Conservation (phyloP, 148 eudicot species). For the Fagopyrum tataricum region DNA sequence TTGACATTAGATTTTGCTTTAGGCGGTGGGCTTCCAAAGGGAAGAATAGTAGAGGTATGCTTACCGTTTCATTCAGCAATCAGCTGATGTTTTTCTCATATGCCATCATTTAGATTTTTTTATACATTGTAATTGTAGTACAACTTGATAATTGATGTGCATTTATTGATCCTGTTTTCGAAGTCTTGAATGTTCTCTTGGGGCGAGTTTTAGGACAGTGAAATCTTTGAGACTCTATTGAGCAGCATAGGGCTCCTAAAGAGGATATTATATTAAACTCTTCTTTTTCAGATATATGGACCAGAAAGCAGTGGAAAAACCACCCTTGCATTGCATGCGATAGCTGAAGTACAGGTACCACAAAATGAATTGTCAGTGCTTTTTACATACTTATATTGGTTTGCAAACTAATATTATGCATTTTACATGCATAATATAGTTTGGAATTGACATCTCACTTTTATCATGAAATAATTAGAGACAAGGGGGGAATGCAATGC, state of each 20-base stretch:
- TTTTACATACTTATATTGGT: background rate
- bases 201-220: background rate
- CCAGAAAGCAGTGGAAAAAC: constrained; percentile 99
- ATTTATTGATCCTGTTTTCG: background rate
- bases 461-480: constrained; percentile 22
- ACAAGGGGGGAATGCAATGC: constrained; percentile 92
- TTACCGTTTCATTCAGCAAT: background rate
- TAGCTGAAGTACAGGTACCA: constrained; percentile 93
- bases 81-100: background rate
- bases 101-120: background rate
- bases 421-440: background rate
- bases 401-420: background rate
- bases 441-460: background rate
- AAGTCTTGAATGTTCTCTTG: background rate
- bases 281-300: constrained; percentile 67
- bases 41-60: constrained; percentile 87
- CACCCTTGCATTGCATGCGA: constrained; percentile 92
- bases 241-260: background rate
- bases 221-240: background rate
- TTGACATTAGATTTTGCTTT: constrained; percentile 89
- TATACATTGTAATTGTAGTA: background rate
- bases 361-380: background rate
- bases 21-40: constrained; percentile 95
- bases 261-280: background rate
- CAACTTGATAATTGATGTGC: background rate